A percentile compares a stretch with the other conserved stretches of the same genome.
Conservation (phyloP, 495 filamentous ascomycete species). For the Tetracladium setigerum region DNA sequence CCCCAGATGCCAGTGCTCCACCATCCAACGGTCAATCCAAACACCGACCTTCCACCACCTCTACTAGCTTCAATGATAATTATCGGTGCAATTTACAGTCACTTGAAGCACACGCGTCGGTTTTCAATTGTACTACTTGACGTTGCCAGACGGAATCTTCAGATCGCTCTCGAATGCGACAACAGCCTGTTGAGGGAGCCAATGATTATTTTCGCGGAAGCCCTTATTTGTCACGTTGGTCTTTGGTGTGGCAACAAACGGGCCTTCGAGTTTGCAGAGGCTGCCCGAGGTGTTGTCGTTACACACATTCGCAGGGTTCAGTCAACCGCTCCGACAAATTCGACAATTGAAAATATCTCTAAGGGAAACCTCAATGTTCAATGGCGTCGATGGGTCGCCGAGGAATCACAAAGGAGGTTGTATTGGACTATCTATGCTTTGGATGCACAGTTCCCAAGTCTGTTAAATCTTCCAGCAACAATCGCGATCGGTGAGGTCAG, state of each 20-base stretch:
- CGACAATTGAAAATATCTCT: not conserved
- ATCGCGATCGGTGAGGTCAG: conserved; percentile 11
- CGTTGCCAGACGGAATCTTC: conserved; percentile 9
- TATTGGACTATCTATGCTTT: conserved; percentile 10
- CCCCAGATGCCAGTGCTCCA: conserved; percentile 14
- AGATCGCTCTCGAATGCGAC: conserved; percentile 11
- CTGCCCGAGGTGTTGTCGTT: conserved; percentile 3
- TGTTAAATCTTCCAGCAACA: conserved; percentile 11
- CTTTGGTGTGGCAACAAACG: conserved; percentile 15
- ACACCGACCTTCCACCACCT: conserved; percentile 10
- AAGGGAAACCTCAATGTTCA: not conserved
- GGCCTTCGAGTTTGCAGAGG: conserved; percentile 13
- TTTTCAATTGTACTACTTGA: conserved; percentile 12
- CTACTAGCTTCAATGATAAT: conserved; percentile 9
- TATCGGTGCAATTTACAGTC: conserved; percentile 9
- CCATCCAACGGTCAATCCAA: conserved; percentile 9
- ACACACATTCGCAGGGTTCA: conserved; percentile 7
- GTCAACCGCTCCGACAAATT: not conserved
- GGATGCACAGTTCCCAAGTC: conserved; percentile 11
- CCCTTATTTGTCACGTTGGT: conserved; percentile 13
- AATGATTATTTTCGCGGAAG: conserved; percentile 10
- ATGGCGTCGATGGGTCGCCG: conserved; percentile 9
- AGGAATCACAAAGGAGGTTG: conserved; percentile 7
- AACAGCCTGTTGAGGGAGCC: conserved; percentile 14
- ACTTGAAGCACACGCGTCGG: conserved; percentile 8